A percentile compares a stretch with the other conserved stretches of the same genome.
phyloP scores from a whole-genome alignment of 768 basidiomycete species.

The Sporobolomyces roseus region DNA sequence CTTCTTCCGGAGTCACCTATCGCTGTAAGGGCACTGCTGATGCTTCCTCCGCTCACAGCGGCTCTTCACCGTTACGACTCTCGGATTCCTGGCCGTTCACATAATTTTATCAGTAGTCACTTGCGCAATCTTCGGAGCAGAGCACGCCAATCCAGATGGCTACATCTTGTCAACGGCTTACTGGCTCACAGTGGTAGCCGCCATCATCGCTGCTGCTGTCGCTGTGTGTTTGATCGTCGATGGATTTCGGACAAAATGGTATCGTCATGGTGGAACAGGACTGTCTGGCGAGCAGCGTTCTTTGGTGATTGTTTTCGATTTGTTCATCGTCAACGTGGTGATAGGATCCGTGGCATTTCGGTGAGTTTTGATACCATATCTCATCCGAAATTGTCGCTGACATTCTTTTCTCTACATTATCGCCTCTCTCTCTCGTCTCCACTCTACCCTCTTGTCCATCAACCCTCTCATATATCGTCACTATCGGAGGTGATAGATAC shows the following conservation, averaged over 20 bases:
- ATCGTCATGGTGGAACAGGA: slow-evolving; percentile 1
- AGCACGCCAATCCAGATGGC: slow-evolving; percentile 10
- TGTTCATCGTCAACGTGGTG: slow-evolving; percentile 6
- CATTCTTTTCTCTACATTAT: no score
- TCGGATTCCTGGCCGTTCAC: background rate
- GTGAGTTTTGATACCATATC: background rate
- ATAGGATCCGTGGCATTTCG: slow-evolving; percentile 6
- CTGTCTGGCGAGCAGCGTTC: slow-evolving; percentile 14
- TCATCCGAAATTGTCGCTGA: no score
- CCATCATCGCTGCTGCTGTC: slow-evolving; percentile 1
- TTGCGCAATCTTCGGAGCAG: slow-evolving; percentile 10
- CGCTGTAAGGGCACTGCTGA: no score
- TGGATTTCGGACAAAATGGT: slow-evolving; percentile 10
- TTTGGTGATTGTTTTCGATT: slow-evolving; percentile 11
- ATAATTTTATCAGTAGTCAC: slow-evolving; percentile 19
- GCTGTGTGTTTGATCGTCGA: slow-evolving; percentile 5
- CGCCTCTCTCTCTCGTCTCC: no score
- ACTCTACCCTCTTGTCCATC: no score
- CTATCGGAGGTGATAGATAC: background rate
- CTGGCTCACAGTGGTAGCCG: slow-evolving; percentile 22
- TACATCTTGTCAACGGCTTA: slow-evolving; percentile 33
- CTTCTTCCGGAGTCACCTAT: no score
- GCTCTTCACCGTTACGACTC: slow-evolving; percentile 16
- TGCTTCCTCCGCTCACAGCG: no score
- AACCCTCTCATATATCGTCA: no score